Evolutionary conservation across 495 filamentous ascomycete species (phyloP), one percentile per base, ranked within the genome.

Genomic region (Sordaria brevicollis): DNA sequence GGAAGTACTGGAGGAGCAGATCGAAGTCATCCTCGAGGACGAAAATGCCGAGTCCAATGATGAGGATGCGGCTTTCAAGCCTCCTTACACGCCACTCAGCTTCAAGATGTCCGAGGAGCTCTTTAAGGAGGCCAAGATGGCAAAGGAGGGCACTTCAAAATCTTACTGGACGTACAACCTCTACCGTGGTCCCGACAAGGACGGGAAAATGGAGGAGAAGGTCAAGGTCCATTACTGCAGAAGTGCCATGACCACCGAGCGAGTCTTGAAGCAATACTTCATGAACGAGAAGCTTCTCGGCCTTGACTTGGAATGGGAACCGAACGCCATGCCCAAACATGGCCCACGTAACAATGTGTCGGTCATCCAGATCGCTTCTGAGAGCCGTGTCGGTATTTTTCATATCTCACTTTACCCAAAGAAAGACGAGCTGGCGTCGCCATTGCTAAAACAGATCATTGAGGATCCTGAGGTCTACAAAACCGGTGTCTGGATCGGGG

Each of bases 221-320:
- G 85, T 91, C 35, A 83, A 81, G 49, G 86, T 97, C 4, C 89
- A 96, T 76, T 96, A 96, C 75, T 94, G 92, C 81, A 85, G 81
- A 66, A 88, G 82, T 57, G 83, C 81, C n/a, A 79, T 85, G 66
- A 88, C 85, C 3, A 89, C 90, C 3, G 91, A 97, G 75, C 78
- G 81, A 11, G 84, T 92, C 2, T 76, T 86, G 54, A 81, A 89
- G 17, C 78, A 89, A 35, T 85, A 91, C 39, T 94, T 97, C 71
- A 76, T 89, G 41, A 69, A 87, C 13, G 87, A 94, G 73, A 83
- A 87, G 68, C 77, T 96, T 10, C 76, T 97, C 39, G 92, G 92
- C 8, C 92, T 97, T 71, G 93, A 97, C 75, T 83, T 97, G 73
- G 93, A 97, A 80, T 97, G 93, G 93, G 80, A 84, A 71, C 71